A percentile compares a stretch with the other conserved stretches of the same genome.
Evolutionary conservation across 148 eudicot species (phyloP).

Genomic region (Selenicereus undatus): DNA sequence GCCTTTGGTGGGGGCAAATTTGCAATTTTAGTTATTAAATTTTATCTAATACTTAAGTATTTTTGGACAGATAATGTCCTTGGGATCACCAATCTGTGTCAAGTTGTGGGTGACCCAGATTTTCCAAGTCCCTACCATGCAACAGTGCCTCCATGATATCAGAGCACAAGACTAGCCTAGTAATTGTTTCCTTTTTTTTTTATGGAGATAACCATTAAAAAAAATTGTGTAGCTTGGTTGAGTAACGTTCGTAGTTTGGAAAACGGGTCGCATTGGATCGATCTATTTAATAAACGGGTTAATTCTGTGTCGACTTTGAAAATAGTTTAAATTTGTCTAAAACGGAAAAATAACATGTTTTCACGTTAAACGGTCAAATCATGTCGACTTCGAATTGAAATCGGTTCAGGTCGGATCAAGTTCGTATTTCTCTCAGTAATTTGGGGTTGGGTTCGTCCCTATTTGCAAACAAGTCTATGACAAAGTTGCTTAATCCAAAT

Average conservation of each 20-base stretch:
- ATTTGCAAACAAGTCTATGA: constrained; percentile 25
- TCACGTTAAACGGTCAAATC: too few relatives aligned
- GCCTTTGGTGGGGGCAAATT: constrained; percentile 6
- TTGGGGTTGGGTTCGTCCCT: neutral
- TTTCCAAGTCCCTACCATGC: constrained; percentile 28
- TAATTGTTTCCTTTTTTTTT: neutral
- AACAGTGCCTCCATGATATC: neutral
- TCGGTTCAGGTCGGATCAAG: too few relatives aligned
- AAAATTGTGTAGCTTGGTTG: neutral
- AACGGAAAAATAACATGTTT: too few relatives aligned
- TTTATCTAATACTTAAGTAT: neutral
- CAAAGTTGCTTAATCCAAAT: constrained; percentile 36
- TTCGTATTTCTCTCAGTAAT: too few relatives aligned
- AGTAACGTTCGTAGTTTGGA: too few relatives aligned
- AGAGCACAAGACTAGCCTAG: neutral
- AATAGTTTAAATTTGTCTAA: too few relatives aligned
- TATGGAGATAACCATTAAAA: neutral
- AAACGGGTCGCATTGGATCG: too few relatives aligned
- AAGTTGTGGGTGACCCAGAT: constrained; percentile 27
- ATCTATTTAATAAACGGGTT: too few relatives aligned
- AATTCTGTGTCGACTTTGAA: too few relatives aligned
- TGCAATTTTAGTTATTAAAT: neutral
- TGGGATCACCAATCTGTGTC: constrained; percentile 28
- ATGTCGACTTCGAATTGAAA: too few relatives aligned
- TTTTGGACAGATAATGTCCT: constrained; percentile 23